Evolutionary conservation across 768 basidiomycete genomes (phyloP), one percentile per base, ranked within the genome.

Genomic region (Xerocomus brunneocitrinus): DNA sequence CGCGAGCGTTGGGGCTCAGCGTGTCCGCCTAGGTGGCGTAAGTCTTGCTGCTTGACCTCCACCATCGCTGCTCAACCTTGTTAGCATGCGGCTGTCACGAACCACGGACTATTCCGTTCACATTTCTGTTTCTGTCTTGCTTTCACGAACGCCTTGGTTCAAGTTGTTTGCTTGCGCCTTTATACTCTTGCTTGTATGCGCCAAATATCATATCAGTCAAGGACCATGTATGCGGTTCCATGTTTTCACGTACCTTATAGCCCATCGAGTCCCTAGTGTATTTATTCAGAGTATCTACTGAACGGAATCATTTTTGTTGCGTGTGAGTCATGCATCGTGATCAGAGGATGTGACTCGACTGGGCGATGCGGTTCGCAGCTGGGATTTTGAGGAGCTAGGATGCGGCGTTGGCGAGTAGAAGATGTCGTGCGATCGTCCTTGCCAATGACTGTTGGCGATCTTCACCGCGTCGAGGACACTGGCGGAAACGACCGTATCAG

Each of bases 1-100:
- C 91, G 34, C 78, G 90, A 19, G 85, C 88, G 31, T 74, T 93
- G 71, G 89, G 89, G 7, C 75, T 91, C 52, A 70, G 68, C 31
- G 68, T 64, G 2, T 70, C 68, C 12, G 61, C 58, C 47, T 70
- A 69, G 55, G 47, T 47, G 56, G 55, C 44, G 68, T 68, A 56
- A 68, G 67, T 64, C 36, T 41, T 56, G 53, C n/a, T 52, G 25
- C 52, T 46, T 39, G 53, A 24, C 28, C 48, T 30, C 32, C n/a
- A 24, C 49, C 53, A 49, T 44, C 39, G 52, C 40, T 49, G 54
- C 63, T 67, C 57, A 67, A 57, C 56, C 51, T 35, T 47, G 7
- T 14, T 32, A 57, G 57, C 46, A 34, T 35, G n/a, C 25, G 38
- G 19, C 19, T 19, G 19, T 19, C 19, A 19, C 19, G 19, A 19